These are phyloP conservation scores for Mycosarcoma maydis DNA, from an alignment of 1,284 basidiomycete genomes.

Conservation along the genomic window DNA sequence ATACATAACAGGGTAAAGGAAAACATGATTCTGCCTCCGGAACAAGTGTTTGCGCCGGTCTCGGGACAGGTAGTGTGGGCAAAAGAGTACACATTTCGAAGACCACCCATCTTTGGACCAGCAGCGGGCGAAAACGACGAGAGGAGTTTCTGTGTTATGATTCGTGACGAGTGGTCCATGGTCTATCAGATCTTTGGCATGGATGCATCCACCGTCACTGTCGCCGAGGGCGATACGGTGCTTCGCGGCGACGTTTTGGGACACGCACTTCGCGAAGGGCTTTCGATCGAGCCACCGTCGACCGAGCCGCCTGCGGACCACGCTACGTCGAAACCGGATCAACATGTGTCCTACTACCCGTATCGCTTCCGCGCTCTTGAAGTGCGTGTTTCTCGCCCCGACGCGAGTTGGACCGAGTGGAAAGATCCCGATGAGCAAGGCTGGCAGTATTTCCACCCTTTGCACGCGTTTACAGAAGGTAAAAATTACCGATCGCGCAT, in stretches of 20 bases:
- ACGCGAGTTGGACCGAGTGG: slow-evolving; percentile 44
- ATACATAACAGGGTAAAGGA: background rate
- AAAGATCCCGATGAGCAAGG: slow-evolving; percentile 39
- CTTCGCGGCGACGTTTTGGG: slow-evolving; percentile 49
- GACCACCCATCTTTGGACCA: slow-evolving; percentile 45
- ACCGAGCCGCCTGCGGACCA: slow-evolving; percentile 51
- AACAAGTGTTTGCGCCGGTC: slow-evolving; percentile 53
- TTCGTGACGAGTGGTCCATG: slow-evolving; percentile 59
- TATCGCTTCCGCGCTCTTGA: slow-evolving; percentile 51
- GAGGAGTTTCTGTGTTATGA: slow-evolving; percentile 46
- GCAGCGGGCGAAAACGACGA: slow-evolving; percentile 54
- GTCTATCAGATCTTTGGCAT: slow-evolving; percentile 59
- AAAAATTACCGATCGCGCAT: slow-evolving; percentile 39
- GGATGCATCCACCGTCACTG: slow-evolving; percentile 15
- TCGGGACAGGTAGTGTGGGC: slow-evolving; percentile 57
- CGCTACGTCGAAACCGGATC: slow-evolving; percentile 20
- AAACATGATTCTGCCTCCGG: slow-evolving; percentile 30
- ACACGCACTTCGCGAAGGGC: slow-evolving; percentile 27
- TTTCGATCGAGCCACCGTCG: slow-evolving; percentile 34
- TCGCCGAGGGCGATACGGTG: slow-evolving; percentile 43
- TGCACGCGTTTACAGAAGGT: slow-evolving; percentile 49
- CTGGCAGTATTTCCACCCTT: slow-evolving; percentile 59
- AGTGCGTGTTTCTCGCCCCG: slow-evolving; percentile 54
- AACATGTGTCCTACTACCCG: slow-evolving; percentile 45
- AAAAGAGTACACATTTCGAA: slow-evolving; percentile 25